Evolutionary conservation across 2,329 filamentous ascomycete species (phyloP).

Genomic region (Clarireedia paspali): DNA sequence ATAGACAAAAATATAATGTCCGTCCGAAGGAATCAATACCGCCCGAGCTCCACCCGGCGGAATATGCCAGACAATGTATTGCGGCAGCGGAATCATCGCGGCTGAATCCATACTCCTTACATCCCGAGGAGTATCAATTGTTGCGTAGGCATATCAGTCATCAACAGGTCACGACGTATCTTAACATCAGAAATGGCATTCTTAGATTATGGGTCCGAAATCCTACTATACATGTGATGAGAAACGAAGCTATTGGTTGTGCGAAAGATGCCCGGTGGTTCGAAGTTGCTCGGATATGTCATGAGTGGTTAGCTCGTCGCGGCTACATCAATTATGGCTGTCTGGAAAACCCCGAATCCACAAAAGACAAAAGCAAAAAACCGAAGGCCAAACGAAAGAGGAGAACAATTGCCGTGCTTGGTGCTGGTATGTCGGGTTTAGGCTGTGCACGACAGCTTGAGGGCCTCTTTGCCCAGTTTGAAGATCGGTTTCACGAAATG

Average conservation of each 20-base stretch:
- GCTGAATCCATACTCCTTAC: constrained; percentile 81
- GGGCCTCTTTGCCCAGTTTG: constrained; percentile 74
- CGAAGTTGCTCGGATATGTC: constrained; percentile 77
- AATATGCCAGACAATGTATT: constrained; percentile 89
- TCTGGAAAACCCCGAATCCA: constrained; percentile 51
- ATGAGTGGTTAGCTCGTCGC: constrained; percentile 82
- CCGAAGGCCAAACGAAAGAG: constrained; percentile 39
- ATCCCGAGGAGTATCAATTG: constrained; percentile 75
- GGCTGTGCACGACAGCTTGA: constrained; percentile 89
- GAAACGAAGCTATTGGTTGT: constrained; percentile 84
- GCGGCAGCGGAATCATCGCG: constrained; percentile 82
- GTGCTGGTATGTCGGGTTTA: constrained; percentile 88
- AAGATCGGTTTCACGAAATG: constrained; percentile 54
- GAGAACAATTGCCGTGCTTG: constrained; percentile 78
- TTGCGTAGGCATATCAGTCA: constrained; percentile 77
- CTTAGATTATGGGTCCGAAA: constrained; percentile 84
- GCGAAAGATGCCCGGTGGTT: constrained; percentile 85
- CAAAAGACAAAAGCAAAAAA: constrained; percentile 27
- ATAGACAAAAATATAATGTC: constrained; percentile 44
- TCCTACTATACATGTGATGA: constrained; percentile 71
- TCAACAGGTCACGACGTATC: constrained; percentile 85
- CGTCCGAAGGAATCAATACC: constrained; percentile 80
- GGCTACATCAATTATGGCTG: constrained; percentile 98
- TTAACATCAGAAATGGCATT: constrained; percentile 94
- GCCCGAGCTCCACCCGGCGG: constrained; percentile 57